Percentiles rank a stretch among this genome's conserved stretches.
phyloP scores from a whole-genome alignment of 2,329 filamentous ascomycete species.

The Venturiaceae sp. region DNA sequence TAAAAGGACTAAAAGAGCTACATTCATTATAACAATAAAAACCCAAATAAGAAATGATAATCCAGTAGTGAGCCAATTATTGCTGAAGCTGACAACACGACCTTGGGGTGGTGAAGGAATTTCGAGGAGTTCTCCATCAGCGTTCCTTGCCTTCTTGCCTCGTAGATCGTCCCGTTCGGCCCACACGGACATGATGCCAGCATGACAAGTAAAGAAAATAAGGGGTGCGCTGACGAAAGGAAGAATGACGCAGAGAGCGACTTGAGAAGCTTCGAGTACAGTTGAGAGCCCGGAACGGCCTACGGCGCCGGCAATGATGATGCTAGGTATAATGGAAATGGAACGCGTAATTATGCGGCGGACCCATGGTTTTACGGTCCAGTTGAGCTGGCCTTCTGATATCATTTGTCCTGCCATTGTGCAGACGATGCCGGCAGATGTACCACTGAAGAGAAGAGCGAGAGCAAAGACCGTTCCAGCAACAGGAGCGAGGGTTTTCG shows the following conservation, averaged over 20 bases:
- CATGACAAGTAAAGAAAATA: slow-evolving; percentile 74
- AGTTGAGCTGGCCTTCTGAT: slow-evolving; percentile 69
- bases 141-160: too few species aligned
- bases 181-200: slow-evolving; percentile 68
- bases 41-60: too few species aligned
- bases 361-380: slow-evolving; percentile 67
- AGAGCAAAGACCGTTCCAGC: slow-evolving; percentile 77
- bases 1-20: too few species aligned
- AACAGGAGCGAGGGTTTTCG: slow-evolving; percentile 56
- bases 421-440: slow-evolving; percentile 77
- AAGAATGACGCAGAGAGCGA: slow-evolving; percentile 66
- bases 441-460: slow-evolving; percentile 68
- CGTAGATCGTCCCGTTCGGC: too few species aligned
- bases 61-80: too few species aligned
- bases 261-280: slow-evolving; percentile 68
- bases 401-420: slow-evolving; percentile 89
- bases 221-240: slow-evolving; percentile 77
- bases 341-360: slow-evolving; percentile 66
- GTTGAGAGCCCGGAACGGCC: slow-evolving; percentile 60
- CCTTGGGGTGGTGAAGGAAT: too few species aligned
- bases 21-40: too few species aligned
- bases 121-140: too few species aligned
- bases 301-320: slow-evolving; percentile 73
- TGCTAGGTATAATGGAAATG: slow-evolving; percentile 72
- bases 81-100: too few species aligned